Conservation (phyloP, 768 basidiomycete species). For the Amanita brunnescens region DNA sequence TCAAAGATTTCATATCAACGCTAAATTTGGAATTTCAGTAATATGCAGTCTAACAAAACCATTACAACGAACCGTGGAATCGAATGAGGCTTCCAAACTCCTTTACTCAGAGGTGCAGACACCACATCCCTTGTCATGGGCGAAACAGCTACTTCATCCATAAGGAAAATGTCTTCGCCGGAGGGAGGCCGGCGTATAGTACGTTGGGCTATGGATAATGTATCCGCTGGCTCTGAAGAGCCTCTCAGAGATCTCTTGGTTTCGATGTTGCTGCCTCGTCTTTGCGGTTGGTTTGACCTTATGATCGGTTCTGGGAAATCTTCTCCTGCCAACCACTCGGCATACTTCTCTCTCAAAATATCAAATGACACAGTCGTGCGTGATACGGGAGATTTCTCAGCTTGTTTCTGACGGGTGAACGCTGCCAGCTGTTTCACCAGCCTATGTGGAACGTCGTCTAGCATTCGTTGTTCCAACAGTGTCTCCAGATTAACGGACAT, state of each 20-base stretch:
- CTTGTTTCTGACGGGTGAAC: conserved; percentile 52
- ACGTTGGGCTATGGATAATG: conserved; percentile 15
- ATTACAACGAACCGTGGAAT: conserved; percentile 38
- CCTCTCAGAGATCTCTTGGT: conserved; percentile 12
- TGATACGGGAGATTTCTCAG: conserved; percentile 54
- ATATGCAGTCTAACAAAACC: conserved; percentile 6
- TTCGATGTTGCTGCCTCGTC: not conserved
- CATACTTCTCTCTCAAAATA: conserved; percentile 49
- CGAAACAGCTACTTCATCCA: conserved; percentile 64
- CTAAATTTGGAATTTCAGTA: conserved; percentile 26
- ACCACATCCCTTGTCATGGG: conserved; percentile 6
- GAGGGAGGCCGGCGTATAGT: conserved; percentile 25
- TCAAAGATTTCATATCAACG: conserved; percentile 77
- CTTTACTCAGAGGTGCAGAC: not conserved
- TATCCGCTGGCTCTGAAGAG: conserved; percentile 9
- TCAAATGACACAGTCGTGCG: conserved; percentile 46
- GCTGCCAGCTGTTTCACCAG: conserved; percentile 60
- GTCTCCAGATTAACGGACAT: conserved; percentile 81
- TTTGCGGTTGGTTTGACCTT: conserved; percentile 13
- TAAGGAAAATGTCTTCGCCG: conserved; percentile 68
- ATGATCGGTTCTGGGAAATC: conserved; percentile 58
- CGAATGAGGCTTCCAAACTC: conserved; percentile 42
- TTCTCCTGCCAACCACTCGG: conserved; percentile 61
- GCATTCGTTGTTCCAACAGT: conserved; percentile 69
- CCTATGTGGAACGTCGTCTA: conserved; percentile 63